Conservation (phyloP, 441 rosid genomes). For the Arabidopsis hybrid region DNA sequence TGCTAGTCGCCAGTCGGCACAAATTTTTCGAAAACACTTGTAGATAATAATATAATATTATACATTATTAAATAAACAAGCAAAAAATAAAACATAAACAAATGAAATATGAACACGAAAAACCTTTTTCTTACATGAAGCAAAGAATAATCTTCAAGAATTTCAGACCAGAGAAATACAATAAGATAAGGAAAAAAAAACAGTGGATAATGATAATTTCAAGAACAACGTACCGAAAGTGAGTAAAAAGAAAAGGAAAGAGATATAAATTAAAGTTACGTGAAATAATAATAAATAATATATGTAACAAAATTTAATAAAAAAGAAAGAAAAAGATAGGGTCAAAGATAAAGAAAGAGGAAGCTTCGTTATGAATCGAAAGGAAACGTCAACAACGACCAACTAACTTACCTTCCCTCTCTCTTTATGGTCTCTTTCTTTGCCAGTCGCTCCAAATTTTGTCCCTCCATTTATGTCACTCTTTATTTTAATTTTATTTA, state of each 20-base stretch:
- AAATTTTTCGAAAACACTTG: not conserved
- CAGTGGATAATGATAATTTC: conserved; percentile 31
- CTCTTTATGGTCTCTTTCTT: conserved; percentile 31
- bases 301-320: not conserved
- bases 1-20: conserved; percentile 6
- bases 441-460: conserved; percentile 32
- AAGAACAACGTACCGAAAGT: conserved; percentile 42
- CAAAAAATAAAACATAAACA: not conserved
- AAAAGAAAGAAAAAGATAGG: not conserved
- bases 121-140: conserved; percentile 33
- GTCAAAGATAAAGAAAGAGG: conserved; percentile 45
- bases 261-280: not conserved
- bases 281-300: not conserved
- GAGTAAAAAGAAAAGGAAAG: conserved; percentile 20
- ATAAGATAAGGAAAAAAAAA: conserved; percentile 1
- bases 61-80: not conserved
- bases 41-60: not conserved
- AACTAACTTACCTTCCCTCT: conserved; percentile 48
- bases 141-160: conserved; percentile 33
- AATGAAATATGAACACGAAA: conserved; percentile 42
- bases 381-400: conserved; percentile 45
- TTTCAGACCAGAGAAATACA: conserved; percentile 38
- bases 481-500: not conserved
- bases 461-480: conserved; percentile 22
- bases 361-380: conserved; percentile 37